Base-by-base conservation (phyloP, 2,329 filamentous ascomycete species). In the Stagonosporopsis chrysanthemi region DNA sequence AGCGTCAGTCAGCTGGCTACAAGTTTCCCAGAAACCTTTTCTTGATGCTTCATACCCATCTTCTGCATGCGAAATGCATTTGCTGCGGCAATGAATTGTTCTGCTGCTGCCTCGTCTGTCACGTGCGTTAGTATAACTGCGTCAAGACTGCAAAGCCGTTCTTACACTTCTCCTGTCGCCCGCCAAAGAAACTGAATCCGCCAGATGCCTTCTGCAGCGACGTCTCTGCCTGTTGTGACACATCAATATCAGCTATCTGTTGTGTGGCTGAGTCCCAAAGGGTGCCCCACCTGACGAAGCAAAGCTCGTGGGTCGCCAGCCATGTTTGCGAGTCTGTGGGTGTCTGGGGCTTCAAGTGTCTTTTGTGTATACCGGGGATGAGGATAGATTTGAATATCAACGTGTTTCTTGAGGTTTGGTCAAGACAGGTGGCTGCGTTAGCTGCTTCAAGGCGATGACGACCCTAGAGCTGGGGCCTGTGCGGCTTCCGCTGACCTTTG, bases 61-160 rank as follows among this genome's bases (percentile, higher is more conserved):
- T 91, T 91, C 79, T 95, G 89, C 82, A 96, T 87, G 73, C 91
- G 86, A 77, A 96, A 98, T 57, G 91, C 91, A 81, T 97, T 97
- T 61, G 89, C 95, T 38, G 94, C 94, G 77, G 96, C 88, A 59
- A 86, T 88, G 74, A 92, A 98, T 63, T 95, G 82, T 66, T 97
- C 92, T 62, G 90, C 91, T 14, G 94, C 94, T 79, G 88, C 87
- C 79, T 96, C 90, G 73, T 91, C 74, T 76, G 55, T 66, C 63
- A 65, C 59, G 57, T 61, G 60, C 52, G 59, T 76, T 54, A 70
- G 62, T 55, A 22, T 23, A 22, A 22, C 12, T 8, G 17, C 29
- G 19, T 42, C 31, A 15, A 29, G 12, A 40, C 22, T 26, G 19
- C 38, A 14, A 29, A n/a, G 42, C 15, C 36, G 17, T 23, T 17